These are phyloP conservation scores for Leccinum uliginosum DNA, from an alignment of 768 basidiomycete species.

Conservation along the genomic window DNA sequence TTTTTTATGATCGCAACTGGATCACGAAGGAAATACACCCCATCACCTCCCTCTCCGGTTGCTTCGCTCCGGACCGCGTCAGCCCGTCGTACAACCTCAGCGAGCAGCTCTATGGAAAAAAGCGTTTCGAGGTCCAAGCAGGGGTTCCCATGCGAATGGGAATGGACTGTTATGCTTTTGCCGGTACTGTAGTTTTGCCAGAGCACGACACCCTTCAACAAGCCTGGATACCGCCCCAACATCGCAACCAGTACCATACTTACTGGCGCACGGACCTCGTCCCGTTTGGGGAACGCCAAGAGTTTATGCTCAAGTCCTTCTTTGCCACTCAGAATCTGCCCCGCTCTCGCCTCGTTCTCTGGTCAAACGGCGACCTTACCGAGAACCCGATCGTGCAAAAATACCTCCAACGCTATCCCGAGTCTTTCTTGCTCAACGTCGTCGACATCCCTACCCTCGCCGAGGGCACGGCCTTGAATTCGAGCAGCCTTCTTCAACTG, in stretches of 20 bases:
- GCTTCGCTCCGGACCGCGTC: constrained; percentile 61
- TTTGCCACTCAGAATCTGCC: constrained; percentile 82
- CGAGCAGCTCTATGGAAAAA: constrained; percentile 56
- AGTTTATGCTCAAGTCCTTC: constrained; percentile 87
- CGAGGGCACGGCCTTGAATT: constrained; percentile 70
- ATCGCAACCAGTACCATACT: constrained; percentile 74
- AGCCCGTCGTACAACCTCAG: constrained; percentile 68
- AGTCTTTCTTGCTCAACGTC: constrained; percentile 61
- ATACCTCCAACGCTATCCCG: constrained; percentile 63
- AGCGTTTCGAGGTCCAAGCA: constrained; percentile 70
- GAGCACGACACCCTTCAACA: constrained; percentile 5
- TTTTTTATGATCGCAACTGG: constrained; percentile 76
- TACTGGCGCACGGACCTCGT: constrained; percentile 92
- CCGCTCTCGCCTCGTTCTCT: constrained; percentile 71
- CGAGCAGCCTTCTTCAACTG: constrained; percentile 52
- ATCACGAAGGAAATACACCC: constrained; percentile 65
- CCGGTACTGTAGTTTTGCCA: constrained; percentile 60
- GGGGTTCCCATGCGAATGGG: constrained; percentile 76
- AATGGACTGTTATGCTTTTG: constrained; percentile 90
- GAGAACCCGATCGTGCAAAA: constrained; percentile 50
- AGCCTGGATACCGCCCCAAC: constrained; percentile 31
- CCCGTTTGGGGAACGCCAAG: constrained; percentile 74
- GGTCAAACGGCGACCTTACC: constrained; percentile 84
- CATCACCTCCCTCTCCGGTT: constrained; percentile 62
- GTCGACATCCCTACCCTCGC: constrained; percentile 70